Percentiles rank a stretch among this genome's conserved stretches.
These are phyloP conservation scores for Cyclocybe aegerita DNA, from an alignment of 768 basidiomycete genomes.

Conservation along the genomic window DNA sequence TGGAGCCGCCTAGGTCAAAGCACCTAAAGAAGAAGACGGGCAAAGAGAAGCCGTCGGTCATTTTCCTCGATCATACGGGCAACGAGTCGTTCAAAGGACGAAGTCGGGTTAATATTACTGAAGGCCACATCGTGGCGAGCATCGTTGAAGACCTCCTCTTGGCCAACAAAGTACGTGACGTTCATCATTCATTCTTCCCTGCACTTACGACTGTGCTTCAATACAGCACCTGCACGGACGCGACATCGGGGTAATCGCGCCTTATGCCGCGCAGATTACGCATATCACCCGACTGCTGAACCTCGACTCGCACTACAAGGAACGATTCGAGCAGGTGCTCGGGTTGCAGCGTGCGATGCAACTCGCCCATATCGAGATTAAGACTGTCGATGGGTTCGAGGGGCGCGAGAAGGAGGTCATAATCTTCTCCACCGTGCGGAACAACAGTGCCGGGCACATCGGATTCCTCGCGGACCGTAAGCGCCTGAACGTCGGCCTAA, in stretches of 20 bases:
- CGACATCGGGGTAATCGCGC: slow-evolving; percentile 91
- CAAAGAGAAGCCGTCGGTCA: slow-evolving; percentile 50
- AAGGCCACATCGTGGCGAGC: slow-evolving; percentile 75
- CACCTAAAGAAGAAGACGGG: slow-evolving; percentile 34
- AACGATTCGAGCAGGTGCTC: slow-evolving; percentile 57
- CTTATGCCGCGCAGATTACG: slow-evolving; percentile 86
- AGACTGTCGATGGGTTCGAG: slow-evolving; percentile 94
- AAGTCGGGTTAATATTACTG: slow-evolving; percentile 75
- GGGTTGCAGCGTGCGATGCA: slow-evolving; percentile 69
- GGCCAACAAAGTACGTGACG: slow-evolving; percentile 61
- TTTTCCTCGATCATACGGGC: slow-evolving; percentile 81
- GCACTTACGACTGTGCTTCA: neutral
- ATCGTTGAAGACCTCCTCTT: slow-evolving; percentile 81
- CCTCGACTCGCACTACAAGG: slow-evolving; percentile 47
- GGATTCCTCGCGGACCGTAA: slow-evolving; percentile 89
- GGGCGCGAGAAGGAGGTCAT: slow-evolving; percentile 93
- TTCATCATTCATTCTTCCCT: slow-evolving; percentile 9
- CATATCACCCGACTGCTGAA: slow-evolving; percentile 68
- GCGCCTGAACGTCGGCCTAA: slow-evolving; percentile 88
- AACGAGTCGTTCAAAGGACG: slow-evolving; percentile 65
- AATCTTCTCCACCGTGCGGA: slow-evolving; percentile 88
- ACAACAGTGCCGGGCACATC: slow-evolving; percentile 74
- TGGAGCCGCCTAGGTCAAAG: slow-evolving; percentile 63
- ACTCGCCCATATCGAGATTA: slow-evolving; percentile 71
- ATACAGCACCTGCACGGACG: slow-evolving; percentile 59